These are phyloP conservation scores for Malassezia sympodialis DNA, from an alignment of 1,284 basidiomycete species.

Conservation along the genomic window DNA sequence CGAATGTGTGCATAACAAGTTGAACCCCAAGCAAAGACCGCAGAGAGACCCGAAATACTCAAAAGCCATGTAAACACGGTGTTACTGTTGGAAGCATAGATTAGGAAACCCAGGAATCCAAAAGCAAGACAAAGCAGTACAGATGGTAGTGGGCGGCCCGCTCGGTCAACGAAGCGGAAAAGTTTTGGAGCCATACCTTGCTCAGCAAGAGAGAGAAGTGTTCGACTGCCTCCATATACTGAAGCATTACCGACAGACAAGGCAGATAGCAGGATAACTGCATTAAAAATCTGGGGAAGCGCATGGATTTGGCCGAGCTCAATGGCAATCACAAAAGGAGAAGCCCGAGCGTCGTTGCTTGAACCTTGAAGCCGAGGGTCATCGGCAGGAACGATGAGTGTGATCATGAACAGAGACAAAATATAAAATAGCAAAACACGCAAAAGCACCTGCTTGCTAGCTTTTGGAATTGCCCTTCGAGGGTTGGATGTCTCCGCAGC, in stretches of 20 bases:
- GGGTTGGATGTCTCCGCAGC: slow-evolving; percentile 55
- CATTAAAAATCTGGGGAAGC: slow-evolving; percentile 51
- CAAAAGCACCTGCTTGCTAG: slow-evolving; percentile 50
- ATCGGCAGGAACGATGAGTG: slow-evolving; percentile 52
- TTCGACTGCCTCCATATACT: slow-evolving; percentile 49
- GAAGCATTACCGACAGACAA: slow-evolving; percentile 49
- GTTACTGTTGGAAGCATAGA: slow-evolving; percentile 22
- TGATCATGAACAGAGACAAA: slow-evolving; percentile 54
- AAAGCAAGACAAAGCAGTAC: slow-evolving; percentile 38
- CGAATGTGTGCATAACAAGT: slow-evolving; percentile 48
- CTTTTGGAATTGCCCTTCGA: slow-evolving; percentile 50
- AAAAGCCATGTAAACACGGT: slow-evolving; percentile 49
- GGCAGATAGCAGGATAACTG: slow-evolving; percentile 50
- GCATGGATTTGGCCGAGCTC: slow-evolving; percentile 49
- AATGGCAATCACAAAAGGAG: slow-evolving; percentile 53
- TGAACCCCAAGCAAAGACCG: slow-evolving; percentile 51
- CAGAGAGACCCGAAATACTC: slow-evolving; percentile 52
- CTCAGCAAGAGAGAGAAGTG: slow-evolving; percentile 43
- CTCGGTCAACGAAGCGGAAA: slow-evolving; percentile 51
- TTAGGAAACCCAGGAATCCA: slow-evolving; percentile 36
- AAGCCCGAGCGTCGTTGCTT: slow-evolving; percentile 47
- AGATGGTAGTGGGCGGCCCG: slow-evolving; percentile 52
- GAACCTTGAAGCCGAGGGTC: slow-evolving; percentile 14
- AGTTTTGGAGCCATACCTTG: slow-evolving; percentile 50
- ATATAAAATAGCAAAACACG: slow-evolving; percentile 53